phyloP scores from a whole-genome alignment of 208 protist genomes.

The Trypanosoma vivax region DNA sequence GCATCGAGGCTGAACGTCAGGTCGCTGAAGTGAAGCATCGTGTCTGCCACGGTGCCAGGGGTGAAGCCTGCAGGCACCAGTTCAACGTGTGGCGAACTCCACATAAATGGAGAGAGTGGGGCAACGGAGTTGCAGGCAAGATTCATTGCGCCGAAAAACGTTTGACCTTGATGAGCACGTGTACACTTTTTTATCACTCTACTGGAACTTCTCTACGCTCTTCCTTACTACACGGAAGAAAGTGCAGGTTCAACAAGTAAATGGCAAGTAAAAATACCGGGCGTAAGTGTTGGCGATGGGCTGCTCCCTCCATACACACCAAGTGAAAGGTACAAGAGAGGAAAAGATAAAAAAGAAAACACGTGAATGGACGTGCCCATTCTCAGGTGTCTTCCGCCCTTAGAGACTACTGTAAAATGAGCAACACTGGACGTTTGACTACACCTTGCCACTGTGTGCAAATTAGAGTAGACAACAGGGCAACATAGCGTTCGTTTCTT shows the following conservation, averaged over 20 bases:
- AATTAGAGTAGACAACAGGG: no score
- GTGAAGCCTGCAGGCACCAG: conserved; percentile 25
- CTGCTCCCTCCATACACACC: background rate
- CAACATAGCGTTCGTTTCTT: no score
- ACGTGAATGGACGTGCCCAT: background rate
- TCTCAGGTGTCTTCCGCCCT: no score
- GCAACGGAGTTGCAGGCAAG: conserved; percentile 22
- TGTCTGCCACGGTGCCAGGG: conserved; percentile 32
- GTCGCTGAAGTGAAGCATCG: conserved; percentile 38
- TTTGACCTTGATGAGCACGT: background rate
- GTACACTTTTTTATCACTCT: conserved; percentile 1
- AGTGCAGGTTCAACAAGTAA: background rate
- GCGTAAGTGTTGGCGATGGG: background rate
- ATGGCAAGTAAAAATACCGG: background rate
- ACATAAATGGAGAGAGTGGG: conserved; percentile 70
- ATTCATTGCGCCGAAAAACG: conserved; percentile 40
- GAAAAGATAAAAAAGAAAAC: background rate
- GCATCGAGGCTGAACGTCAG: conserved; percentile 66
- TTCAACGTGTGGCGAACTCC: conserved; percentile 24
- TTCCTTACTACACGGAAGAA: background rate
- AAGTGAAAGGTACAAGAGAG: conserved; percentile 5
- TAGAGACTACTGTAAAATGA: no score
- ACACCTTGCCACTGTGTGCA: no score
- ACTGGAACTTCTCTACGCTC: background rate
- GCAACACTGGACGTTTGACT: no score